Evolutionary conservation across 116 monocot genomes (phyloP), one percentile per base, ranked within the genome.

Genomic region (Papilionanthe hybrid): DNA sequence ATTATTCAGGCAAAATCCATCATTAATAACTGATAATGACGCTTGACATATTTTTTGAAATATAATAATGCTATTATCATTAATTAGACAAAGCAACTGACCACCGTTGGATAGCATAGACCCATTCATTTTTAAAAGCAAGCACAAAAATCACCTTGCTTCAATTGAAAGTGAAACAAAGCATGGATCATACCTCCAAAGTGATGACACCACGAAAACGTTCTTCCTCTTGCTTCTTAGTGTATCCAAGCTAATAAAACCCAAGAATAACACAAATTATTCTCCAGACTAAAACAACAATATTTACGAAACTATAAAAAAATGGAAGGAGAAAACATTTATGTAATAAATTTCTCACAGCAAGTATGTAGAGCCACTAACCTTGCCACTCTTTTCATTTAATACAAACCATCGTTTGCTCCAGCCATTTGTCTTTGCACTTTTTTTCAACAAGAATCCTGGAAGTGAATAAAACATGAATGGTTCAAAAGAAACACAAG

Each of bases 301-400:
- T 69, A 69, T 69, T 69, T 32, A 7, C 5, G 37, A 69, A 69
- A 69, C 37, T 69, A 32, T 32, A 41, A 69, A 69, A 17, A 69
- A 15, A 69, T 37, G 37, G 12, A 69, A 69, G 37, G 41, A 32
- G 18, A 37, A 5, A 69, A 25, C 25, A 65, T 65, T 65, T 65
- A 27, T 9, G 27, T 28, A 65, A 65, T 28, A 27, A 65, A 65
- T 65, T 53, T 65, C 65, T 27, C 6, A 6, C 27, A 65, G 65
- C 11, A 27, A 65, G 65, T 27, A 27, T 65, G 27, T 17, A 32
- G 72, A 12, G 67, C 56, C n/a, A 68, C 85, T 73, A 23, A 96
- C 96, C 87, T 96, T 96, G 86, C 96, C 96, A 86, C 83, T 92
- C 81, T 96, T 96, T 84, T 96, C 94, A 86, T 96, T 96, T 69